Evolutionary conservation across 108 stramenopile species (phyloP), one percentile per base, ranked within the genome.

Genomic region (Bacterosira constricta): DNA sequence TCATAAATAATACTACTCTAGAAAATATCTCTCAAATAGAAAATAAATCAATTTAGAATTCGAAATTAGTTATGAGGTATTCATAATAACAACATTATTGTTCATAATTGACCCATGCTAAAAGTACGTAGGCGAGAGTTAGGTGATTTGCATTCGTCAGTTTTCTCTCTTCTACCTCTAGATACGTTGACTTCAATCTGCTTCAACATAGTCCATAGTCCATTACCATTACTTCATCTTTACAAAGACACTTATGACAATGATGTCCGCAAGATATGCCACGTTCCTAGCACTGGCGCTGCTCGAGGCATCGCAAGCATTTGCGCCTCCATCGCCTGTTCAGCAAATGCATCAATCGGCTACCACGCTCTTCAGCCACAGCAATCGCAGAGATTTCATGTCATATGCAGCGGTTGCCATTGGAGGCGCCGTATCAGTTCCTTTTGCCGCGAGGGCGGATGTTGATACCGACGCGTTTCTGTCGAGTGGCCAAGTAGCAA

Each of bases 381-480:
- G 51, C 26, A 3, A 35, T 10, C 47, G 63, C 46, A 15, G 63
- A n/a, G 45, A 18, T 36, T 36, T 64, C 21, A 20, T 50, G 21
- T 20, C 18, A 29, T 31, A 39, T 1, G 26, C 63, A 31, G 29
- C 63, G 17, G 35, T 29, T 30, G 25, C 25, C 51, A 25, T 30
- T 27, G 12, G 51, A 53, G 8, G 23, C 34, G 55, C 55, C 41
- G 23, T 34, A 35, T 35, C 38, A 36, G 41, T 59, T 0, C 58
- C 58, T 41, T 6, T 25, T 25, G 17, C 3, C 37, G 58, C 58
- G 21, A 6, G 3, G 3, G 66, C 37, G 13, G 49, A 58, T 41
- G 44, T 83, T 53, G 73, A 84, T 55, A 78, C 83, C 2, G 86
- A 87, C 9, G 53, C 66, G 29, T 90, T 75, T 68, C 52, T 90